Evolutionary conservation across 139 green algal species (phyloP), one percentile per base, ranked within the genome.

Genomic region (Trebouxia sp.): DNA sequence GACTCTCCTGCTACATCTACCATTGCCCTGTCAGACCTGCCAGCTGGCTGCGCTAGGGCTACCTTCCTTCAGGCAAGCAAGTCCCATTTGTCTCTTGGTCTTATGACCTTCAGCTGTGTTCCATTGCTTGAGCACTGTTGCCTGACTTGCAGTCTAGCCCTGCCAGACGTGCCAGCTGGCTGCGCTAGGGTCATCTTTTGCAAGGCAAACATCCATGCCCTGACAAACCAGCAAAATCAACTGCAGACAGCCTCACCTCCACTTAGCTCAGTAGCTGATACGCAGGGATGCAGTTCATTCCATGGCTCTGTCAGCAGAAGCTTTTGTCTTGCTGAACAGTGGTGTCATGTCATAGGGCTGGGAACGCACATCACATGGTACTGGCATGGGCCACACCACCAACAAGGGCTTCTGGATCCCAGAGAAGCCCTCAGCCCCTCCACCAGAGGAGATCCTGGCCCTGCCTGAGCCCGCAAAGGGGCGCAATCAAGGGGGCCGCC

Each of bases 141-240:
- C n/a, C n/a, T n/a, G n/a, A n/a, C n/a, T n/a, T n/a, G n/a, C n/a
- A n/a, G n/a, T n/a, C n/a, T 87, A 7, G 72, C 79, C 5, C 65
- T 94, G 20, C 87, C 90, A 7, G 35, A 86, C 7, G 85, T 84
- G 42, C 41, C 83, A 6, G 78, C 67, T 6, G 93, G 94, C 32
- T 94, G 89, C 47, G 90, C 91, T 4, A 84, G 94, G 0, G 85
- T 88, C 0, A 81, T 90, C 84, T 80, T 85, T n/a, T n/a, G n/a
- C n/a, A n/a, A n/a, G n/a, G n/a, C n/a, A n/a, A n/a, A n/a, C n/a
- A n/a, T n/a, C n/a, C n/a, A n/a, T n/a, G n/a, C n/a, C n/a, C n/a
- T n/a, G n/a, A n/a, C n/a, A n/a, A n/a, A n/a, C n/a, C n/a, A n/a
- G n/a, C n/a, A n/a, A n/a, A n/a, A n/a, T n/a, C n/a, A n/a, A n/a